Evolutionary conservation across 179 eudicot species (phyloP).

Genomic region (Actinidia arguta): DNA sequence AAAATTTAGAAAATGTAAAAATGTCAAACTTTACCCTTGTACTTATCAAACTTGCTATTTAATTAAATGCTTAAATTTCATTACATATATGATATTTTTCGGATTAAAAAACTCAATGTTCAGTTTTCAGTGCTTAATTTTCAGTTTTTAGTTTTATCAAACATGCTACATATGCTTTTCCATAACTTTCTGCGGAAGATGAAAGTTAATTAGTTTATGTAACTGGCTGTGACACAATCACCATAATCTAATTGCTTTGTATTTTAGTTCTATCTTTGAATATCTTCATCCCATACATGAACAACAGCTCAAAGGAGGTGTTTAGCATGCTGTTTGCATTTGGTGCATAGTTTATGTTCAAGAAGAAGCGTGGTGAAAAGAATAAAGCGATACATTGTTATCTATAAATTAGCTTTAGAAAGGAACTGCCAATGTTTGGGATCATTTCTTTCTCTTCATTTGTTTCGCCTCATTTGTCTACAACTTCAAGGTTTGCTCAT

Average conservation of each 20-base stretch:
- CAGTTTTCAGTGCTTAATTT: too few species aligned
- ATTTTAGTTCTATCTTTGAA: neutral
- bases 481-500: conserved; percentile 28
- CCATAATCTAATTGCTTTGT: neutral
- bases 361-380: conserved; percentile 14
- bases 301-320: conserved; percentile 18
- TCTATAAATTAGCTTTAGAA: conserved; percentile 11
- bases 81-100: too few species aligned
- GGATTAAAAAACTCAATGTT: too few species aligned
- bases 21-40: too few species aligned
- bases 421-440: conserved; percentile 15
- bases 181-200: neutral
- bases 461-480: conserved; percentile 21
- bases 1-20: too few species aligned
- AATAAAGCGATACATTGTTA: neutral
- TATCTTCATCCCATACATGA: conserved; percentile 1
- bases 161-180: neutral
- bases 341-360: conserved; percentile 8
- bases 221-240: neutral
- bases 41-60: too few species aligned
- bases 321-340: neutral
- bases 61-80: too few species aligned
- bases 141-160: neutral
- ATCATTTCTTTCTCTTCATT: conserved; percentile 11
- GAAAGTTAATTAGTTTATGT: neutral